A percentile compares a stretch with the other conserved stretches of the same genome.
Evolutionary conservation across 768 basidiomycete species (phyloP).

Genomic region (Trametes elegans): DNA sequence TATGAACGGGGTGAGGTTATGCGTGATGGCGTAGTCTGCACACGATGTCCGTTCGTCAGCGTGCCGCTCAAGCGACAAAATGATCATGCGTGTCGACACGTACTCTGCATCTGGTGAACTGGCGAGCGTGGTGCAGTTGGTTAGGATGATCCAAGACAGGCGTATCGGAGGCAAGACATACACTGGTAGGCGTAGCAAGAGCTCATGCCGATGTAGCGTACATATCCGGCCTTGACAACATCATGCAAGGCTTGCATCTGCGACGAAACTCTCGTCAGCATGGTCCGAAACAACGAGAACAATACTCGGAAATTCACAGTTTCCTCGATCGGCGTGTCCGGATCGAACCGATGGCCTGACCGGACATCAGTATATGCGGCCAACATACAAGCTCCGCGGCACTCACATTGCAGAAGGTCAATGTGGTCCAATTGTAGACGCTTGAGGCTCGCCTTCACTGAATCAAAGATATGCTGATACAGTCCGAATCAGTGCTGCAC

Average conservation of each 20-base stretch:
- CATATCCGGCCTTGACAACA: too few relatives aligned
- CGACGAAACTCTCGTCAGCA: not conserved
- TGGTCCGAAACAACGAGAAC: not conserved
- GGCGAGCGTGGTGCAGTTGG: not conserved
- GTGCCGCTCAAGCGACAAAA: too few relatives aligned
- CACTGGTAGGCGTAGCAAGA: slow-evolving; percentile 34
- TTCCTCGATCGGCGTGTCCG: slow-evolving; percentile 39
- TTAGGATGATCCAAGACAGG: not conserved
- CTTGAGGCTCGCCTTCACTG: slow-evolving; percentile 59
- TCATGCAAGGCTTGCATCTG: slow-evolving; percentile 44
- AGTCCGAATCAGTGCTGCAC: not conserved
- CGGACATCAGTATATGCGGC: too few relatives aligned
- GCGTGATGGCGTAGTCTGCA: slow-evolving; percentile 37
- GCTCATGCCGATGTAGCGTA: too few relatives aligned
- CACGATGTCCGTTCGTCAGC: not conserved
- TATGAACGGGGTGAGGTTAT: slow-evolving; percentile 50
- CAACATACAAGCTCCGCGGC: too few relatives aligned
- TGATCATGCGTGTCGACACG: not conserved
- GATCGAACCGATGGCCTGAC: slow-evolving; percentile 29
- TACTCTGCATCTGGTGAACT: slow-evolving; percentile 33
- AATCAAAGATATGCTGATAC: slow-evolving; percentile 67
- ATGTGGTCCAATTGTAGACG: slow-evolving; percentile 73
- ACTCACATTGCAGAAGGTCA: slow-evolving; percentile 24
- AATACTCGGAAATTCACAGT: slow-evolving; percentile 13
- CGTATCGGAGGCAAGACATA: not conserved